Percentiles rank a stretch among this genome's conserved stretches.
Conservation (phyloP, 2,329 filamentous ascomycete genomes). For the Nothophaeocryptopus gaeumannii region DNA sequence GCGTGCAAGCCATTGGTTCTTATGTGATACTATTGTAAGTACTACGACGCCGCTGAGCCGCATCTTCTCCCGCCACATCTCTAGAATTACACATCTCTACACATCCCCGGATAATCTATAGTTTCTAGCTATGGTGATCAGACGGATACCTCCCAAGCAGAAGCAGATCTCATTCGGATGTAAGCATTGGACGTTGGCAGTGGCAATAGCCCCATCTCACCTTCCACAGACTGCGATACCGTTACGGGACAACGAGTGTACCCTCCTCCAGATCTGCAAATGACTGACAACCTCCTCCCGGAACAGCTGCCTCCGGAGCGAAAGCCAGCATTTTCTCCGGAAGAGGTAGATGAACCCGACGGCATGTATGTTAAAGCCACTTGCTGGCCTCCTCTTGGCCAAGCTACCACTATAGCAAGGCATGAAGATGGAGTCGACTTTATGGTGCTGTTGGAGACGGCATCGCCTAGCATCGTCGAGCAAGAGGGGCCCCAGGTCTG, state of each 20-base stretch:
- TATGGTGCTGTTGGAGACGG: slow-evolving; percentile 53
- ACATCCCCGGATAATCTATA: background rate
- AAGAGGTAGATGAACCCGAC: slow-evolving; percentile 16
- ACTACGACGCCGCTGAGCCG: no score
- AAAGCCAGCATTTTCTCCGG: slow-evolving; percentile 21
- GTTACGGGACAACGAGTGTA: slow-evolving; percentile 37
- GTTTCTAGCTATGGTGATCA: slow-evolving; percentile 27
- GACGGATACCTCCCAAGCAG: slow-evolving; percentile 26
- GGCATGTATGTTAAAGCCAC: slow-evolving; percentile 55
- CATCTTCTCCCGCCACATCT: no score
- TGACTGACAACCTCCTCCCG: slow-evolving; percentile 30
- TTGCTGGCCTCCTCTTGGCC: slow-evolving; percentile 70
- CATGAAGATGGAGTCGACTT: slow-evolving; percentile 54
- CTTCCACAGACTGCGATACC: slow-evolving; percentile 33
- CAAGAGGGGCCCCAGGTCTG: slow-evolving; percentile 67
- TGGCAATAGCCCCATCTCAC: slow-evolving; percentile 3
- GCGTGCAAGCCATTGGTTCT: no score
- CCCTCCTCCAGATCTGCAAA: slow-evolving; percentile 25
- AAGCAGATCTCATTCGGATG: slow-evolving; percentile 37
- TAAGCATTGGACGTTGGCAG: slow-evolving; percentile 16
- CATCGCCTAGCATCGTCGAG: slow-evolving; percentile 33
- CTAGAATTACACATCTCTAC: background rate
- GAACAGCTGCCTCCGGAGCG: slow-evolving; percentile 35
- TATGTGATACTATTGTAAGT: no score
- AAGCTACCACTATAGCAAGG: slow-evolving; percentile 61